Conservation (phyloP, 176 grass and related monocot genomes). For the Aegilops tauschii region DNA sequence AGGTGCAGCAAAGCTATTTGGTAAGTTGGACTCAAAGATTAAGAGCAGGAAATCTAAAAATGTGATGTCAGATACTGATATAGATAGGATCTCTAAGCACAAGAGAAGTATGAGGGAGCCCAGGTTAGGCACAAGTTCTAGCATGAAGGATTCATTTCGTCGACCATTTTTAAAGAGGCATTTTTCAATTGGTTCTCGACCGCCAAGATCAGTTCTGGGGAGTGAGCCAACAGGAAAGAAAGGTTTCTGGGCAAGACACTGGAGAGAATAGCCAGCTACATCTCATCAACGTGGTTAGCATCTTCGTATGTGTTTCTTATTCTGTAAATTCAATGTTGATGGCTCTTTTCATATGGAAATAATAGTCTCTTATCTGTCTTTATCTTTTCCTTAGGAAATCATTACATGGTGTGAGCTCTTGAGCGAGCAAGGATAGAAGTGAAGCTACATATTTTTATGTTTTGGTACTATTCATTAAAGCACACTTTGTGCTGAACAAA, state of each 20-base stretch:
- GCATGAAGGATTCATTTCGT: conserved; percentile 48
- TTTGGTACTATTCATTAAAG: conserved; percentile 8
- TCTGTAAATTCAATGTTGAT: background rate
- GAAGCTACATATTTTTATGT: conserved; percentile 1
- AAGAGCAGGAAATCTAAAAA: conserved; percentile 42
- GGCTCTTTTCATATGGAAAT: background rate
- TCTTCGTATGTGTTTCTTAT: background rate
- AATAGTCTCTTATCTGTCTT: background rate
- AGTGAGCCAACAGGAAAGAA: conserved; percentile 54
- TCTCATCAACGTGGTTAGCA: conserved; percentile 10
- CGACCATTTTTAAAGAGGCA: conserved; percentile 55
- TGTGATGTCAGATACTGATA: conserved; percentile 24
- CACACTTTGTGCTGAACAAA: conserved; percentile 33
- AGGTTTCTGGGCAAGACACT: conserved; percentile 63
- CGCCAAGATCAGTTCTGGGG: conserved; percentile 22
- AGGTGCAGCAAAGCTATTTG: conserved; percentile 45
- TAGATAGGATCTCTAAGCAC: conserved; percentile 21
- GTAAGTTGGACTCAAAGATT: conserved; percentile 28
- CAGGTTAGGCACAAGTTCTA: conserved; percentile 45
- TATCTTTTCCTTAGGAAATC: background rate
- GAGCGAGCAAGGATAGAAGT: background rate
- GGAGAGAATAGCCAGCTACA: conserved; percentile 38
- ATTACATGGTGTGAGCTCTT: background rate
- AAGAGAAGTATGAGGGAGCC: conserved; percentile 28
- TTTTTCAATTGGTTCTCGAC: conserved; percentile 57